Evolutionary conservation across 164 flowering plant genomes (phyloP).

Genomic region (Piper longum): DNA sequence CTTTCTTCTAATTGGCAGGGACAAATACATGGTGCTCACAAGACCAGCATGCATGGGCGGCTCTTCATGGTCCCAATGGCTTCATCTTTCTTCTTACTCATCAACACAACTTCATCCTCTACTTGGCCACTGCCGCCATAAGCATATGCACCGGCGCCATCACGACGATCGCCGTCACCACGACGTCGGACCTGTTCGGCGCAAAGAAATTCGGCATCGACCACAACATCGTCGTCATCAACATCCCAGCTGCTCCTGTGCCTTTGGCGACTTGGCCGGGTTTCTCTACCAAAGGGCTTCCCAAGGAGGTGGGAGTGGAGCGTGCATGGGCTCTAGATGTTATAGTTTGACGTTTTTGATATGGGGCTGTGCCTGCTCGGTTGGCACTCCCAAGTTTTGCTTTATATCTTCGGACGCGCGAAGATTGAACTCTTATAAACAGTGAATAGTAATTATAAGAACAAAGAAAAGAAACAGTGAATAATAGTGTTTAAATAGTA

Average conservation of each 20-base stretch:
- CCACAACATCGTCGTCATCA: conserved; percentile 68
- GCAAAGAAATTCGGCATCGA: conserved; percentile 58
- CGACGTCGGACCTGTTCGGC: conserved; percentile 74
- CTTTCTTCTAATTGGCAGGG: conserved; percentile 20
- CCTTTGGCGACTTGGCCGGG: conserved; percentile 60
- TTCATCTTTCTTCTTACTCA: conserved; percentile 41
- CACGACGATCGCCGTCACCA: conserved; percentile 47
- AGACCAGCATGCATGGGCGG: conserved; percentile 39
- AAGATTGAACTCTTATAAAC: conserved; percentile 8
- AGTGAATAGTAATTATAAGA: not conserved
- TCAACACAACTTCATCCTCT: conserved; percentile 22
- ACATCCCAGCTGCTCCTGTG: conserved; percentile 73
- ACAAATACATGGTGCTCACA: conserved; percentile 22
- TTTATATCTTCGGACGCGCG: conserved; percentile 38
- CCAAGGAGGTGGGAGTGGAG: conserved; percentile 18
- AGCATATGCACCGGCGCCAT: conserved; percentile 77
- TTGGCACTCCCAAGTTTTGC: conserved; percentile 49
- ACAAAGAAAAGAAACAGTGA: too few relatives aligned
- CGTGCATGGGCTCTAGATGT: conserved; percentile 57
- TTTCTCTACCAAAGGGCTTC: conserved; percentile 29
- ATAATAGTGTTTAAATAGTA: too few relatives aligned
- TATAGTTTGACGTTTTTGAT: conserved; percentile 46
- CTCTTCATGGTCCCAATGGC: conserved; percentile 42
- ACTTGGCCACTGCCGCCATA: conserved; percentile 55
- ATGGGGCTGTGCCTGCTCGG: conserved; percentile 49